Evolutionary conservation across 345 rosid species (phyloP), one percentile per base, ranked within the genome.

Genomic region (Populus nigra): DNA sequence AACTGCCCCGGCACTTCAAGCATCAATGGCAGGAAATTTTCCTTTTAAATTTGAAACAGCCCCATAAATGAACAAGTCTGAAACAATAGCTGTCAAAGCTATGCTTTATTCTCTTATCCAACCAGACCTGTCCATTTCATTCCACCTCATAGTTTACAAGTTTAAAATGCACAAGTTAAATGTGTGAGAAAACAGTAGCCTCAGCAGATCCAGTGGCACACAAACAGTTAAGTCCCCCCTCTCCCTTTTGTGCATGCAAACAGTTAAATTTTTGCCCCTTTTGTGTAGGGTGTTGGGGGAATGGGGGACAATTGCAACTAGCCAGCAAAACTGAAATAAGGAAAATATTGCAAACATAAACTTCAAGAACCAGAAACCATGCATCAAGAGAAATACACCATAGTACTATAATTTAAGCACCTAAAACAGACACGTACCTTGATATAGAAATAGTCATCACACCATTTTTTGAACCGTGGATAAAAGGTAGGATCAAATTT

Each of bases 401-500:
- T 6, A 18, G 11, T 11, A 41, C 15, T 11, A 55, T 15, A 31
- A 53, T 23, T 0, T 68, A 81, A 76, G 67, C 7, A 43, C 67
- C 59, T n/a, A 59, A 61, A 23, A 47, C 65, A 62, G 39, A 57
- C 39, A 43, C 68, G 68, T 79, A 96, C 98, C 97, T 90, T 91
- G 69, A 96, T 91, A 81, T 87, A 96, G 76, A 96, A 96, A 81
- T 93, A 93, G 83, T 96, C 96, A 81, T 92, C 99, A 43, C 99
- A 96, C 97, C 98, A 96, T 83, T 96, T 92, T 85, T 96, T 93
- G 88, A 96, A 96, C 47, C 90, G 90, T 23, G 94, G 92, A 84
- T 96, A 92, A 77, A 96, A 96, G 25, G 91, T 75, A 72, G 93
- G 91, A 78, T 96, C 99, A 73, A 91, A 93, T 81, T 96, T 96